Evolutionary conservation across 1,284 basidiomycete species (phyloP), one percentile per base, ranked within the genome.

Genomic region (Trametes sp.): DNA sequence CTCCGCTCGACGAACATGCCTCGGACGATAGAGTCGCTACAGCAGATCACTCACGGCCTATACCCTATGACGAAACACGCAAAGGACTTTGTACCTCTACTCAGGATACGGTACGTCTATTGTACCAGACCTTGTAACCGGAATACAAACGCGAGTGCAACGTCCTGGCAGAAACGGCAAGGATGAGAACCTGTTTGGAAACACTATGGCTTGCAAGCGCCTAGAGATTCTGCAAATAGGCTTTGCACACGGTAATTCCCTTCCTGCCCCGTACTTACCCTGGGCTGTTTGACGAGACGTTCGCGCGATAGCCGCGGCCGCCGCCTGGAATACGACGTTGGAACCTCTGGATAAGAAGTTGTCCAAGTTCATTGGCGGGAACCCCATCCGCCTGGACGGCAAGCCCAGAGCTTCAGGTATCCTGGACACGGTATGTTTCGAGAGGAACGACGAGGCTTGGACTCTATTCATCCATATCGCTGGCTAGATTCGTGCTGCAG

Each of bases 381-480:
- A 84, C 44, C 87, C 89, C 3, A 77, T 93, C 13, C 84, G 91
- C 19, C 77, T 94, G 4, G 91, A 94, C 65, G 91, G 92, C 0
- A 87, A 85, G 68, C 93, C 93, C 4, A 79, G 91, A 62, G 87
- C 90, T 7, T 92, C 88, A 19, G 93, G 92, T 6, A 82, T 95
- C n/a, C 77, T 94, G 66, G 93, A 94, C 73, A 94, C 92, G 0
- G 87, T 89, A 62, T 51, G 83, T 69, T 36, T 8, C 10, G 16
- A n/a, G n/a, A n/a, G n/a, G n/a, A n/a, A n/a, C 33, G 2, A 5
- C 19, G 21, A 16, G n/a, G 8, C 8, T 16, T 41, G 21, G 52
- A 24, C 23, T 49, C 10, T 36, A 13, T 33, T 44, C 45, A 24
- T 24, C 9, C 33, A 48, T 11, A 54, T 19, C 0, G 7, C 16